These are phyloP conservation scores for Lycium ferocissimum DNA, from an alignment of 257 asterid species.

Conservation along the genomic window DNA sequence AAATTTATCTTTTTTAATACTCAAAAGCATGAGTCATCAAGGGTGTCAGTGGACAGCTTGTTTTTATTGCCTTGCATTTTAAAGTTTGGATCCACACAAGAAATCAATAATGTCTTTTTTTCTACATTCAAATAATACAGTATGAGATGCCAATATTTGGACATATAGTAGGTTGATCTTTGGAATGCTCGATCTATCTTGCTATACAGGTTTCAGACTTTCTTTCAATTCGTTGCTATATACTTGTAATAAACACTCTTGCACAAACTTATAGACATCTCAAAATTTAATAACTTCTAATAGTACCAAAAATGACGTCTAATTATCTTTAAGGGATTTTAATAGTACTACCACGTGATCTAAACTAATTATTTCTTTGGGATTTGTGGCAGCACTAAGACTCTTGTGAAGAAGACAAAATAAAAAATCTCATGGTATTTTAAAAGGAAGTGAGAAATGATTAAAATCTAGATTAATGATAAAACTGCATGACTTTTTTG, in stretches of 20 bases:
- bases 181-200: neutral
- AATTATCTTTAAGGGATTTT: no score
- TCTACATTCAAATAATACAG: neutral
- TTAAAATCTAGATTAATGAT: neutral
- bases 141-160: neutral
- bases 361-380: no score
- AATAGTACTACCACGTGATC: no score
- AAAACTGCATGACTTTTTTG: neutral
- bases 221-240: no score
- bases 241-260: no score
- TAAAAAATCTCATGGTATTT: neutral
- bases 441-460: neutral
- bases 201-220: neutral
- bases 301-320: no score
- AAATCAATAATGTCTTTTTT: neutral
- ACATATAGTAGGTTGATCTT: neutral
- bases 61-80: neutral
- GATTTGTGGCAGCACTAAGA: neutral
- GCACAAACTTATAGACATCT: neutral
- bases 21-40: neutral
- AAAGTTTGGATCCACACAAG: neutral
- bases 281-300: neutral
- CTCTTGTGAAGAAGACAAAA: neutral
- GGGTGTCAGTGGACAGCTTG: neutral
- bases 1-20: neutral